Evolutionary conservation across 106 monocot species (phyloP), one percentile per base, ranked within the genome.

Genomic region (Dactylorhiza incarnata): DNA sequence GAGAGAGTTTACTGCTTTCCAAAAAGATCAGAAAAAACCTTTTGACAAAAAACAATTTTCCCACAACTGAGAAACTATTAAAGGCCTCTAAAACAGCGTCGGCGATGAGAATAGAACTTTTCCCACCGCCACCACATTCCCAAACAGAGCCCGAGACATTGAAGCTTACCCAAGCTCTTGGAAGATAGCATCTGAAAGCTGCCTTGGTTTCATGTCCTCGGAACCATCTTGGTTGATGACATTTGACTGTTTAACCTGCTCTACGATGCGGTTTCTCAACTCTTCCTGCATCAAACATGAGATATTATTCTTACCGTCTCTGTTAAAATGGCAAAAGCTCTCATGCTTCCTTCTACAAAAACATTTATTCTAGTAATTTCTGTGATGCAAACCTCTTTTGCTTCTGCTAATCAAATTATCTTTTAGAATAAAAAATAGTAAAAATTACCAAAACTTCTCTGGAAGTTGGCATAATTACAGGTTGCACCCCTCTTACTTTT

Each of bases 181-280:
- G 72, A 86, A 91, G 63, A 97, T 84, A 53, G 89, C 91, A 87
- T 97, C 97, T 48, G 91, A 91, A 83, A 97, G 89, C 69, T 94
- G 86, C 73, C 91, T 87, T 23, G 91, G 84, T 79, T 97, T 93
- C 74, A 97, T 67, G 48, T 87, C 85, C 55, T 91, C 93, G 68
- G 83, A 84, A 7, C 84, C 91, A n/a, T 93, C 93, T 17, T 80
- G 69, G 72, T 91, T 89, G 24, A 97, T 74, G 22, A 89, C 63
- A 22, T 77, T 55, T 65, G 97, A 97, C 49, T 85, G 84, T 66
- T 89, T 94, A 59, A 97, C 91, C 73, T 89, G 93, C 5, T 65
- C 45, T 16, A 91, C 52, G 55, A 97, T 91, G 50, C 47, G 75
- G 25, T 84, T 89, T 1, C 93, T 82, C 70, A 97, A 66, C 8